Conservation (phyloP, 176 grass and related monocot species). For the Oryza glaberrima region DNA sequence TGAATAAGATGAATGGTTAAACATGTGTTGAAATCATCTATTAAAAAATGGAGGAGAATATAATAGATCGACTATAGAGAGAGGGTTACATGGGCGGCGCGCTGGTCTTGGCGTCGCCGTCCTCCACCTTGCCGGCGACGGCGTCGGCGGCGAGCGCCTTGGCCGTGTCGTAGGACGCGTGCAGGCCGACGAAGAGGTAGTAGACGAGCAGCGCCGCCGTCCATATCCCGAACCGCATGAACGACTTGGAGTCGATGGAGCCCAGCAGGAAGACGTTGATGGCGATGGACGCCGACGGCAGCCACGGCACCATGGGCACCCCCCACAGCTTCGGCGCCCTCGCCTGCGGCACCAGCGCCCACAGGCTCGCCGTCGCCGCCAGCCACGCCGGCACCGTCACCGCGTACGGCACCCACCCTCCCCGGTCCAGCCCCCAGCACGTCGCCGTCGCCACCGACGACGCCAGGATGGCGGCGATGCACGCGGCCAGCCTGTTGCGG, state of each 20-base stretch:
- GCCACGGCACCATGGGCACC: slow-evolving; percentile 68
- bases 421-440: slow-evolving; percentile 28
- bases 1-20: no score
- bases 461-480: slow-evolving; percentile 42
- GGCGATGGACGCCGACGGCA: slow-evolving; percentile 72
- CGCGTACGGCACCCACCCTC: slow-evolving; percentile 49
- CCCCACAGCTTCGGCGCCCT: slow-evolving; percentile 63
- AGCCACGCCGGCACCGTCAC: slow-evolving; percentile 52
- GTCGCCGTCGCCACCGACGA: slow-evolving; percentile 41
- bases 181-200: slow-evolving; percentile 90
- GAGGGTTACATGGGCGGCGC: background rate
- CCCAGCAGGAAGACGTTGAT: slow-evolving; percentile 92
- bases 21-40: no score
- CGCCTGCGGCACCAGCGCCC: slow-evolving; percentile 60
- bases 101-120: slow-evolving; percentile 25
- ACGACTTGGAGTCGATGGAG: slow-evolving; percentile 82
- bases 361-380: slow-evolving; percentile 40
- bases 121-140: slow-evolving; percentile 38
- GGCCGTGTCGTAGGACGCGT: slow-evolving; percentile 85
- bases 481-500: slow-evolving; percentile 47
- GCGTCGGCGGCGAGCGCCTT: slow-evolving; percentile 39
- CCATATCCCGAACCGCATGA: slow-evolving; percentile 79
- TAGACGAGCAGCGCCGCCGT: slow-evolving; percentile 61
- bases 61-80: no score
- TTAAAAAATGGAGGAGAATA: no score